Evolutionary conservation across 2,329 filamentous ascomycete genomes (phyloP).

Genomic region (Emmonsiellopsis sp.): DNA sequence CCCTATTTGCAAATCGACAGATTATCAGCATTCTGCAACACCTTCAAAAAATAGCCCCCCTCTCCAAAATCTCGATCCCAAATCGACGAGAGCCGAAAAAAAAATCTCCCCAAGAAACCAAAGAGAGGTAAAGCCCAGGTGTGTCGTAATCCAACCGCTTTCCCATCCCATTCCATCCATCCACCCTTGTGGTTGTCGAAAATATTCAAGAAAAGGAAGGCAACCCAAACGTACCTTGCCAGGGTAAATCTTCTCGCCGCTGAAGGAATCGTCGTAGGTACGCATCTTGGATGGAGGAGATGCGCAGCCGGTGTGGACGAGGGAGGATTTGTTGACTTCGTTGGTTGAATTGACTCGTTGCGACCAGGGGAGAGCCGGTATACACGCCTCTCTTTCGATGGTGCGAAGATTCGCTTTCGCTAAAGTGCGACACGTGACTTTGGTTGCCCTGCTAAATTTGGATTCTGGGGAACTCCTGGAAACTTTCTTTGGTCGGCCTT

Average conservation of each 20-base stretch:
- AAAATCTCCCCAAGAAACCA: not conserved
- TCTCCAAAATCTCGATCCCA: not conserved
- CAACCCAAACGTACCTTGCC: slow-evolving; percentile 54
- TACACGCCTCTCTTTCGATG: slow-evolving; percentile 23
- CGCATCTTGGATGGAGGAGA: slow-evolving; percentile 52
- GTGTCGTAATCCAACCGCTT: not conserved
- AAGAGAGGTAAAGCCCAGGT: not conserved
- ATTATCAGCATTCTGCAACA: not conserved
- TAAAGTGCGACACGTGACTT: slow-evolving; percentile 36
- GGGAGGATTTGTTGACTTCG: slow-evolving; percentile 26
- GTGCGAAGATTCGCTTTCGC: slow-evolving; percentile 30
- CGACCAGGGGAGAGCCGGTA: slow-evolving; percentile 4
- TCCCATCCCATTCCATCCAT: not conserved
- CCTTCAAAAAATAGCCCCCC: not conserved
- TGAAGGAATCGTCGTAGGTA: slow-evolving; percentile 72
- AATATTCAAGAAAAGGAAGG: not conserved
- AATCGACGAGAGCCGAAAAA: not conserved
- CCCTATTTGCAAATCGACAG: slow-evolving; percentile 51
- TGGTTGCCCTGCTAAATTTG: slow-evolving; percentile 24
- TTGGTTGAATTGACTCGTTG: slow-evolving; percentile 33
- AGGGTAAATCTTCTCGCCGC: slow-evolving; percentile 69
- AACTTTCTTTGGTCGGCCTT: no score
- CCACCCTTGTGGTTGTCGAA: no score
- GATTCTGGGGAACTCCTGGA: no score
- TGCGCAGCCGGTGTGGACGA: slow-evolving; percentile 33